Conservation (phyloP, 495 filamentous ascomycete genomes). For the Neurospora cerealis region DNA sequence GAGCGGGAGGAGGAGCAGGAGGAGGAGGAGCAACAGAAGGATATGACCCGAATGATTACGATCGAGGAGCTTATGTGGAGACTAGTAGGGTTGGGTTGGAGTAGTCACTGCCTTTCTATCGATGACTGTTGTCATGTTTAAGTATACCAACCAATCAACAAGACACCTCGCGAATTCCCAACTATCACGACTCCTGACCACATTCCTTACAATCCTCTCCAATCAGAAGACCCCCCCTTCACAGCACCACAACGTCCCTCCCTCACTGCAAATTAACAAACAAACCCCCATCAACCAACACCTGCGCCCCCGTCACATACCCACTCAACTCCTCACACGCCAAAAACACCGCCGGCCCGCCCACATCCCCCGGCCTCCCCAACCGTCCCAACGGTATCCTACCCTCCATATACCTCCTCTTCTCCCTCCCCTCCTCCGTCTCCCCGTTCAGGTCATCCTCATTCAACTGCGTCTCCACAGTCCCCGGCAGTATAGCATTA, state of each 20-base stretch:
- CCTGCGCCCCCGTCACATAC: conserved; percentile 74
- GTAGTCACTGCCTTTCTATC: neutral
- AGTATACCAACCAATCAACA: too few species aligned
- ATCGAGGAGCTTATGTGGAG: neutral
- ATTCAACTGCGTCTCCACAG: conserved; percentile 77
- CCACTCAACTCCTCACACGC: conserved; percentile 67
- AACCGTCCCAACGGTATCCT: conserved; percentile 71
- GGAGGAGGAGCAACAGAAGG: neutral
- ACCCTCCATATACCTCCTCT: conserved; percentile 75
- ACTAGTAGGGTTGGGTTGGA: neutral
- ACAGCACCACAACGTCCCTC: too few species aligned
- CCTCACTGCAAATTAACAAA: conserved; percentile 51
- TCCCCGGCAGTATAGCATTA: conserved; percentile 80
- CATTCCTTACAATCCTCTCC: too few species aligned
- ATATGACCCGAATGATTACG: neutral
- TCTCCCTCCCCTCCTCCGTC: conserved; percentile 22
- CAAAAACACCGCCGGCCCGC: conserved; percentile 78
- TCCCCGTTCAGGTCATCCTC: conserved; percentile 62
- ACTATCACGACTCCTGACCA: too few species aligned
- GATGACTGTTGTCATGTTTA: too few species aligned
- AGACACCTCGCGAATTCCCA: too few species aligned
- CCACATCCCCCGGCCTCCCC: conserved; percentile 59
- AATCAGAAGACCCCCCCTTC: too few species aligned
- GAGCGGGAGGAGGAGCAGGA: neutral
- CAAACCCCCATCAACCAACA: conserved; percentile 76